phyloP scores from a whole-genome alignment of 1,284 basidiomycete species.

The Uromyces viciae-fabae region DNA sequence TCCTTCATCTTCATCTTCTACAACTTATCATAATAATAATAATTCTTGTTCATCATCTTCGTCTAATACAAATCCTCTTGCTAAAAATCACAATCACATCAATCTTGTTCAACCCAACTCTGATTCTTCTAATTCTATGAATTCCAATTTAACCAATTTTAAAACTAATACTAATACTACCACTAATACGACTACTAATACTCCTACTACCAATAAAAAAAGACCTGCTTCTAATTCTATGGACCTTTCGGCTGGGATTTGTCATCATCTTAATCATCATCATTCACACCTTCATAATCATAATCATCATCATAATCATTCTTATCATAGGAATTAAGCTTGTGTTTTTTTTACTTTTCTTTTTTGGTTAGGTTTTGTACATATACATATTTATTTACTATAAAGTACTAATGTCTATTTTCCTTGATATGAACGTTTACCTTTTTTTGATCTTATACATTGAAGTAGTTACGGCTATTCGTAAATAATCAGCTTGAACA shows the following conservation, averaged over 20 bases:
- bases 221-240: conserved; percentile 29
- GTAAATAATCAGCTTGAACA: no score
- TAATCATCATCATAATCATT: no score
- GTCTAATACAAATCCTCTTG: neutral
- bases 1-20: no score
- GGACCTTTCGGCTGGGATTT: neutral
- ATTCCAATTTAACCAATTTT: neutral
- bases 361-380: no score
- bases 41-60: neutral
- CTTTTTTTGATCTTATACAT: no score
- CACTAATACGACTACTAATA: neutral
- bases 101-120: neutral
- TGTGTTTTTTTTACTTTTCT: no score
- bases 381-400: no score
- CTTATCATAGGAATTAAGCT: neutral
- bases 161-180: no score
- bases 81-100: neutral
- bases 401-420: no score
- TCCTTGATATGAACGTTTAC: no score
- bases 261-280: neutral
- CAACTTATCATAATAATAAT: no score
- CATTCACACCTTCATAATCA: neutral
- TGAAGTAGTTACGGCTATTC: no score
- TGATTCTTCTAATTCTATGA: neutral
- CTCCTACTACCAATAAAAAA: conserved; percentile 4